These are phyloP conservation scores for Aspergillus affinis DNA, from an alignment of 495 filamentous ascomycete genomes.

Conservation along the genomic window DNA sequence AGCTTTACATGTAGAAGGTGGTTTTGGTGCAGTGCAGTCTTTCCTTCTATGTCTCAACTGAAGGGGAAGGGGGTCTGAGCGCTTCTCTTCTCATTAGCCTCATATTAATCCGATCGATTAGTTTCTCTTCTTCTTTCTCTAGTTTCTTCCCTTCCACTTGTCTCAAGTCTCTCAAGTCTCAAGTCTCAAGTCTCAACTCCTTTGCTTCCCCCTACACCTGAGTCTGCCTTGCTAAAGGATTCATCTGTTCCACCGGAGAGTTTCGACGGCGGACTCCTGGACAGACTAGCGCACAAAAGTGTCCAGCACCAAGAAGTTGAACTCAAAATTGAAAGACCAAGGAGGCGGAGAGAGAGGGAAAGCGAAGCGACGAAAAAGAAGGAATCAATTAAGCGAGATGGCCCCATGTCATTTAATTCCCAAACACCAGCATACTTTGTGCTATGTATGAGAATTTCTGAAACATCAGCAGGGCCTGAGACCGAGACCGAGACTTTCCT, in stretches of 20 bases:
- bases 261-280: not conserved
- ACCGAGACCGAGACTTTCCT: not conserved
- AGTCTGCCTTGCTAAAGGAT: not conserved
- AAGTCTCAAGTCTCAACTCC: too few relatives aligned
- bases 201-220: too few relatives aligned
- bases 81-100: not conserved
- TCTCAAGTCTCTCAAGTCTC: too few relatives aligned
- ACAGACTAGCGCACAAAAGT: too few relatives aligned
- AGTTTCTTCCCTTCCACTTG: too few relatives aligned
- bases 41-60: not conserved
- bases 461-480: not conserved
- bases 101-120: not conserved
- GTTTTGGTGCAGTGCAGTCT: not conserved
- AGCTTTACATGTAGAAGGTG: not conserved
- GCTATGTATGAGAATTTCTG: not conserved
- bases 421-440: not conserved
- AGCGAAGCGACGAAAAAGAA: too few relatives aligned
- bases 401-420: not conserved
- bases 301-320: too few relatives aligned
- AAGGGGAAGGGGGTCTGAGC: not conserved
- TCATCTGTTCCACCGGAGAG: not conserved
- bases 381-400: not conserved
- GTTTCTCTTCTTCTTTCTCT: too few relatives aligned
- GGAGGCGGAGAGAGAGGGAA: too few relatives aligned
- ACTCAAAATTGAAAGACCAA: too few relatives aligned